Evolutionary conservation across 371 early-diverging fungal genomes (phyloP), one percentile per base, ranked within the genome.

Genomic region (Haplosporangium sp.): DNA sequence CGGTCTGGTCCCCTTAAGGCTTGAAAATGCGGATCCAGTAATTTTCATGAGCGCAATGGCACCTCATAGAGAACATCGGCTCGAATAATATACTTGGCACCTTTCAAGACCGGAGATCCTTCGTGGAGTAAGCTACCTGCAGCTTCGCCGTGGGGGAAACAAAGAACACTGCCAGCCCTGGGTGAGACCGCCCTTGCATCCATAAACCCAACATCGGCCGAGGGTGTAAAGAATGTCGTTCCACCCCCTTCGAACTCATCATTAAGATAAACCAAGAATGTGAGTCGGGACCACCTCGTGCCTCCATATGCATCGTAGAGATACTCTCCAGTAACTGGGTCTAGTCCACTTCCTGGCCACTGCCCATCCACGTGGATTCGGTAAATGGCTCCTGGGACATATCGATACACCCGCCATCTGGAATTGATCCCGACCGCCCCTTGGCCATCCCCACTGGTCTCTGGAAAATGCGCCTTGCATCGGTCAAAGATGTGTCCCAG

Each of bases 231-330:
- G 59, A 81, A 84, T 0, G 81, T 84, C 36, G 89, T 89, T 55
- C 81, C 79, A 3, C 89, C 89, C n/a, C 87, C 87, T 14, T 84
- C 81, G 64, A 89, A 89, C 56, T 82, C 86, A 23, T 89, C 87
- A 68, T 89, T 89, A 54, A 89, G 64, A 59, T 86, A 85, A 20
- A 89, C 76, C 73, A 87, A 73, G 69, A 89, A 86, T 0, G 89
- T 89, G 61, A 87, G 59, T 37, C 83, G 64, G 0, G 85, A 85
- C 83, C 86, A 83, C 16, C 83, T 80, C 23, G 74, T 74, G 13
- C 84, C 85, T 10, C 73, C 72, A 59, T 76, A 81, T 16, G 72
- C 79, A 62, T 87, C 86, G 57, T 85, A 85, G 23, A 81, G 70
- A 59, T 86, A 86, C 20, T 84, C 68, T 12, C 86, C 85, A 12